Conservation (phyloP, 108 stramenopile species). For the Pseudonitzschia delicatissima region DNA sequence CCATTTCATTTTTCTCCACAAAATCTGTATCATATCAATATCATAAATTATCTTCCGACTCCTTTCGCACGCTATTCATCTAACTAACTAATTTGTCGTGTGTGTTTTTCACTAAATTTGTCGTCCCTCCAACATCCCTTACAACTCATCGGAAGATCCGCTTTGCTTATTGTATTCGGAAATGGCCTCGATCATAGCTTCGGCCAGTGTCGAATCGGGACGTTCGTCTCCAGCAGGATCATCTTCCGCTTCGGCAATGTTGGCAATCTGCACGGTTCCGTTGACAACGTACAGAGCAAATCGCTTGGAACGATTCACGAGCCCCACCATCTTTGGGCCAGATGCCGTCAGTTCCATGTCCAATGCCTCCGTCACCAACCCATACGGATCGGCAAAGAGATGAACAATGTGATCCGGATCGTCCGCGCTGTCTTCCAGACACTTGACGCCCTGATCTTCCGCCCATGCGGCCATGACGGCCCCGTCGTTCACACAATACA, state of each 20-base stretch:
- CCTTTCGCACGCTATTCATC: too few species aligned
- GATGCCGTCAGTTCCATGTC: constrained; percentile 66
- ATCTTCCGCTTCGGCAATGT: constrained; percentile 56
- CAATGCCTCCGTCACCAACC: constrained; percentile 48
- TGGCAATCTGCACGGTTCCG: constrained; percentile 50
- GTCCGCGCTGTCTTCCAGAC: not conserved
- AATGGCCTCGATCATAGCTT: constrained; percentile 32
- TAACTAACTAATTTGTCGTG: too few species aligned
- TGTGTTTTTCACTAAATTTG: too few species aligned
- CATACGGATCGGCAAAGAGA: constrained; percentile 63
- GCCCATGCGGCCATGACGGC: constrained; percentile 49
- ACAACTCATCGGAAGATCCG: not conserved
- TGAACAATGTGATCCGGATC: constrained; percentile 38
- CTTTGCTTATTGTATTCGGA: not conserved
- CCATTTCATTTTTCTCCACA: not conserved
- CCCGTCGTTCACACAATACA: constrained; percentile 68
- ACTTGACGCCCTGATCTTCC: constrained; percentile 42
- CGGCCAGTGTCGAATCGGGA: constrained; percentile 32
- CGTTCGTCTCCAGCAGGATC: constrained; percentile 33
- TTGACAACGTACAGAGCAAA: constrained; percentile 62
- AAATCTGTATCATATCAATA: too few species aligned
- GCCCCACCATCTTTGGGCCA: constrained; percentile 45
- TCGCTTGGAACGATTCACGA: constrained; percentile 69
- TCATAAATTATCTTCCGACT: too few species aligned
- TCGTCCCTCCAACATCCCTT: too few species aligned